phyloP scores from a whole-genome alignment of 768 basidiomycete species.

The Panaeolus cyanescens region DNA sequence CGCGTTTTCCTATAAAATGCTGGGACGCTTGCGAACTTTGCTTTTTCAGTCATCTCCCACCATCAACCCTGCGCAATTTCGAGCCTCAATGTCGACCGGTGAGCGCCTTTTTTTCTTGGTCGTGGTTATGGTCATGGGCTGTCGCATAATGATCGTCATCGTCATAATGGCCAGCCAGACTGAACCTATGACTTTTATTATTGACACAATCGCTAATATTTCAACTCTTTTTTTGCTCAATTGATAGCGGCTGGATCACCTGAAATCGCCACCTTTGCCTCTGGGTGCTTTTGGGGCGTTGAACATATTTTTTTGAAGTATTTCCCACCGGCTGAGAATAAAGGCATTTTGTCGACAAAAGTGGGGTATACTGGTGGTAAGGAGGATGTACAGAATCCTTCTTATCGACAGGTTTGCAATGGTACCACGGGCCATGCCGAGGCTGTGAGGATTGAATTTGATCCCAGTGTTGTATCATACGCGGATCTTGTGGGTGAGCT shows the following conservation, averaged over 20 bases:
- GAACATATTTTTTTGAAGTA: conserved; percentile 85
- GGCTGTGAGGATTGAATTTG: conserved; percentile 83
- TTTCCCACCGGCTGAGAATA: conserved; percentile 68
- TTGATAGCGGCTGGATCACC: conserved; percentile 21
- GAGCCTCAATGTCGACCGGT: conserved; percentile 43
- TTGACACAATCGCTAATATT: neutral
- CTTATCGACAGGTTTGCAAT: conserved; percentile 75
- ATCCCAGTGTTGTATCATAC: conserved; percentile 75
- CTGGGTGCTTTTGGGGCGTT: conserved; percentile 86
- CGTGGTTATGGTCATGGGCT: neutral
- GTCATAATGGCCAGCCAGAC: no score
- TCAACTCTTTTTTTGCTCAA: conserved; percentile 2
- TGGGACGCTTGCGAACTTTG: conserved; percentile 27
- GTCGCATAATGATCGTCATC: no score
- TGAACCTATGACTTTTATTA: no score
- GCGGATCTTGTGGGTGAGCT: conserved; percentile 82
- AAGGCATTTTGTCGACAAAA: conserved; percentile 71
- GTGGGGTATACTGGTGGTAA: conserved; percentile 85
- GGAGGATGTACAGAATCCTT: conserved; percentile 52
- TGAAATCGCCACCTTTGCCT: conserved; percentile 48
- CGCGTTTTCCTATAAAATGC: conserved; percentile 18
- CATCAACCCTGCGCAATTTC: conserved; percentile 39
- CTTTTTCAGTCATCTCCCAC: conserved; percentile 14
- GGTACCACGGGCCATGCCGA: conserved; percentile 90
- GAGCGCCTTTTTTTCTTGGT: conserved; percentile 4